Evolutionary conservation across 2,329 filamentous ascomycete species (phyloP), one percentile per base, ranked within the genome.

Genomic region (Arthrobotrys conoides): DNA sequence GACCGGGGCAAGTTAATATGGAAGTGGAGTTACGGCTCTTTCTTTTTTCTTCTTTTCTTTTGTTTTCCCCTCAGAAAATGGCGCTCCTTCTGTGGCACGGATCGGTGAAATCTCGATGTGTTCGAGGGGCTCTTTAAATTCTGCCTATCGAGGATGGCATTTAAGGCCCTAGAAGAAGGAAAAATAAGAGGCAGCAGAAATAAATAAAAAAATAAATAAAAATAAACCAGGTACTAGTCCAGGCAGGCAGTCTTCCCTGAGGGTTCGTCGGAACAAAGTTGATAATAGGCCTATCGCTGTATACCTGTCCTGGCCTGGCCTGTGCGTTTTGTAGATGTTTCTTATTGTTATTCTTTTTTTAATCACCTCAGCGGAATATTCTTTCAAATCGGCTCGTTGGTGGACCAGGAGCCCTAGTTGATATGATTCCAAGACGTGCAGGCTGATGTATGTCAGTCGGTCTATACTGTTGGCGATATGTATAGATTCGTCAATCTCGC

Each of bases 1-100:
- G 72, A 76, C 72, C 66, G 66, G 72, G 72, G 72, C 66, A 57
- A 76, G 65, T 76, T 76, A 76, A 76, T 76, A 65, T 76, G 66
- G 57, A 59, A 71, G 72, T 76, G 72, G 72, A 76, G 72, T 76
- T 76, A 76, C 65, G 59, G 66, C 49, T 57, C 66, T 76, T 65
- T 61, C 66, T 76, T 55, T 66, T 51, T 16, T 24, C 22, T 51
- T 51, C 48, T 51, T 51, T 71, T 63, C 49, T 61, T 64, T 68
- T 63, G 61, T 33, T 59, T 68, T 55, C 66, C 66, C 48, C 66
- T 63, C 51, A 51, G 49, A 76, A 76, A 76, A 70, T 76, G 66
- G 72, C 72, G 72, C 72, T 76, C 57, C 41, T 36, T 63, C 57
- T 76, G 72, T 76, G 72, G 72, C 72, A 70, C 72, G 66, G 72